Percentiles rank a stretch among this genome's conserved stretches.
Conservation (phyloP, 2,329 filamentous ascomycete genomes). For the Sordariomycetes sp. region DNA sequence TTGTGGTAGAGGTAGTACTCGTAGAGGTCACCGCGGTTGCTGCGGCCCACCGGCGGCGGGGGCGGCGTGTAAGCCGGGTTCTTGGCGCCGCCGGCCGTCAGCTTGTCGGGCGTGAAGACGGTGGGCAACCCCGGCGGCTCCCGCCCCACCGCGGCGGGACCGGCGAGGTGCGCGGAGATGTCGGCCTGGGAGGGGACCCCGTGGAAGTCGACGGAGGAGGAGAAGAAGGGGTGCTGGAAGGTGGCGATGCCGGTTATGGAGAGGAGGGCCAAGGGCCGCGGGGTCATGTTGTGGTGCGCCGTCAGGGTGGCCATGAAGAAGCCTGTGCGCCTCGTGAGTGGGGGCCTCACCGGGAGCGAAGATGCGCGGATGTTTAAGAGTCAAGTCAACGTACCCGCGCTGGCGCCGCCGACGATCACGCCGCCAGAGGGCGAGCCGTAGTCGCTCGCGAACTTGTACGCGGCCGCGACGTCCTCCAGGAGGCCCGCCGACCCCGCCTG, state of each 20-base stretch:
- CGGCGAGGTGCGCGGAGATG: slow-evolving; percentile 13
- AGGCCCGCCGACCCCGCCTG: slow-evolving; percentile 17
- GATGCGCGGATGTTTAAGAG: neutral
- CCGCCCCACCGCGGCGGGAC: slow-evolving; percentile 13
- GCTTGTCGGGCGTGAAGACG: slow-evolving; percentile 15
- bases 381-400: slow-evolving; percentile 15
- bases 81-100: slow-evolving; percentile 15
- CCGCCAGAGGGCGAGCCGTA: neutral
- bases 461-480: slow-evolving; percentile 17
- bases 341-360: neutral
- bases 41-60: neutral
- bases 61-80: slow-evolving; percentile 12
- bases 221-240: slow-evolving; percentile 23
- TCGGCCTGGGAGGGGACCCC: slow-evolving; percentile 14
- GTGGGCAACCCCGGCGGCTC: slow-evolving; percentile 7
- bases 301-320: slow-evolving; percentile 19
- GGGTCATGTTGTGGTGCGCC: slow-evolving; percentile 18
- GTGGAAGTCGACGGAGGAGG: slow-evolving; percentile 18
- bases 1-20: slow-evolving; percentile 22
- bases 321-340: slow-evolving; percentile 10
- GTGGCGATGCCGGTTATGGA: slow-evolving; percentile 23
- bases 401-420: slow-evolving; percentile 21
- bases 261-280: slow-evolving; percentile 19
- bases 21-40: slow-evolving; percentile 15
- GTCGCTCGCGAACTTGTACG: slow-evolving; percentile 17